Evolutionary conservation across 192 early-diverging fungal species (phyloP).

Genomic region (Diversispora eburnea): DNA sequence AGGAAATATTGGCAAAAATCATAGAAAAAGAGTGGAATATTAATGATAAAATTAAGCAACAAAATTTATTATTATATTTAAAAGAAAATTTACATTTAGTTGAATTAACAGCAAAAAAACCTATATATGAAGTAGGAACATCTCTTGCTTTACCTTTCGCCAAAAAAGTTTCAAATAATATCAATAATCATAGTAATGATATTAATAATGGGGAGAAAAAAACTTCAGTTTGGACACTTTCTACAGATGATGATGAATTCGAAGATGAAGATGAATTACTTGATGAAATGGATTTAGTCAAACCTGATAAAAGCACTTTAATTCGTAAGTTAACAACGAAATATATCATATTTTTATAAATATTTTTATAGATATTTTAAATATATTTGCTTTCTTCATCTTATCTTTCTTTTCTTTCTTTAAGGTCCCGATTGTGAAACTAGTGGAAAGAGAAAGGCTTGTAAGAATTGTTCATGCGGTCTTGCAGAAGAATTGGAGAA

Average conservation of each 20-base stretch:
- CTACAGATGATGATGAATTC: slow-evolving; percentile 67
- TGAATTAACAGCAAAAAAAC: slow-evolving; percentile 65
- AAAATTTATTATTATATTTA: slow-evolving; percentile 31
- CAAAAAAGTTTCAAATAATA: slow-evolving; percentile 53
- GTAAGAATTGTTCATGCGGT: slow-evolving; percentile 97
- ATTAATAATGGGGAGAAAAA: slow-evolving; percentile 35
- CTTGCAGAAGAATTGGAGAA: slow-evolving; percentile 69
- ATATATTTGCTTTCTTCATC: slow-evolving; percentile 20
- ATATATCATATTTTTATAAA: not conserved
- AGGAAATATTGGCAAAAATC: slow-evolving; percentile 42
- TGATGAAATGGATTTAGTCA: slow-evolving; percentile 77
- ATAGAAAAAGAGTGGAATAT: slow-evolving; percentile 58
- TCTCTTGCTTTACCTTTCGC: slow-evolving; percentile 77
- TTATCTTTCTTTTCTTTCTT: slow-evolving; percentile 12
- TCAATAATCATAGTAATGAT: not conserved
- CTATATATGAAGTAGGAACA: slow-evolving; percentile 82
- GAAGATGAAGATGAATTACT: slow-evolving; percentile 85
- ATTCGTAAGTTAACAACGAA: slow-evolving; percentile 40
- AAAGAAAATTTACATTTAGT: slow-evolving; percentile 48
- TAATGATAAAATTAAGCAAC: slow-evolving; percentile 37
- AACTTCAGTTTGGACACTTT: slow-evolving; percentile 69
- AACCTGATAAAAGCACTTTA: slow-evolving; percentile 60
- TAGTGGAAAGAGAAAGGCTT: slow-evolving; percentile 80
- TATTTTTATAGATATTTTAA: not conserved
- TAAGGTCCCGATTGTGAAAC: slow-evolving; percentile 62